Conservation (phyloP, 1,284 basidiomycete genomes). For the Irpex rosettiformis region DNA sequence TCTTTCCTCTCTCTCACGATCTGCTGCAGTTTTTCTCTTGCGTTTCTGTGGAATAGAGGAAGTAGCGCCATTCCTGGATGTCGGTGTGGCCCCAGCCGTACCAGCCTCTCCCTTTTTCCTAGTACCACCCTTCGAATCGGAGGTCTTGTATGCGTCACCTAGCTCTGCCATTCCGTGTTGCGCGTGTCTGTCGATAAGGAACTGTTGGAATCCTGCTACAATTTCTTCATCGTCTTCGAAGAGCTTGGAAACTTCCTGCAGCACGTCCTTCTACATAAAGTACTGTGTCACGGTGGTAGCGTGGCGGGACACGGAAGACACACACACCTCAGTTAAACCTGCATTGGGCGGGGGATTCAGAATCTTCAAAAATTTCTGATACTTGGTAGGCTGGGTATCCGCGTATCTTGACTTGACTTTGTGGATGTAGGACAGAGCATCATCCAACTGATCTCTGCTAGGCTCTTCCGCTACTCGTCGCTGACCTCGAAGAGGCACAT, state of each 20-base stretch:
- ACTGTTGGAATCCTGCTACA: slow-evolving; percentile 88
- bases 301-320: slow-evolving; percentile 48
- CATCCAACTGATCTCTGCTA: slow-evolving; percentile 35
- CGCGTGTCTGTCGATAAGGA: slow-evolving; percentile 73
- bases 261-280: slow-evolving; percentile 62
- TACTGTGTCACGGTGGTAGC: slow-evolving; percentile 24
- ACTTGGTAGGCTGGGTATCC: slow-evolving; percentile 80
- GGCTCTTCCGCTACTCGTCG: slow-evolving; percentile 1
- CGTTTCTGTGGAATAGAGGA: slow-evolving; percentile 54
- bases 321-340: slow-evolving; percentile 73
- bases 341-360: slow-evolving; percentile 54
- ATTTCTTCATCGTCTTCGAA: slow-evolving; percentile 91
- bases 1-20: slow-evolving; percentile 34
- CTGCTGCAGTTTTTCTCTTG: slow-evolving; percentile 53
- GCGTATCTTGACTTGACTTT: slow-evolving; percentile 92
- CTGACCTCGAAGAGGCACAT: not conserved
- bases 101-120: slow-evolving; percentile 17
- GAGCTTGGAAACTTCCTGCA: slow-evolving; percentile 79
- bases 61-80: slow-evolving; percentile 6
- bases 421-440: slow-evolving; percentile 93
- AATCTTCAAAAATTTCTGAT: slow-evolving; percentile 93
- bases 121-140: not conserved
- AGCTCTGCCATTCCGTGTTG: slow-evolving; percentile 39
- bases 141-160: slow-evolving; percentile 13
- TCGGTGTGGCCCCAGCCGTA: not conserved